Evolutionary conservation across 345 rosid genomes (phyloP), one percentile per base, ranked within the genome.

Genomic region (Acer campestre): DNA sequence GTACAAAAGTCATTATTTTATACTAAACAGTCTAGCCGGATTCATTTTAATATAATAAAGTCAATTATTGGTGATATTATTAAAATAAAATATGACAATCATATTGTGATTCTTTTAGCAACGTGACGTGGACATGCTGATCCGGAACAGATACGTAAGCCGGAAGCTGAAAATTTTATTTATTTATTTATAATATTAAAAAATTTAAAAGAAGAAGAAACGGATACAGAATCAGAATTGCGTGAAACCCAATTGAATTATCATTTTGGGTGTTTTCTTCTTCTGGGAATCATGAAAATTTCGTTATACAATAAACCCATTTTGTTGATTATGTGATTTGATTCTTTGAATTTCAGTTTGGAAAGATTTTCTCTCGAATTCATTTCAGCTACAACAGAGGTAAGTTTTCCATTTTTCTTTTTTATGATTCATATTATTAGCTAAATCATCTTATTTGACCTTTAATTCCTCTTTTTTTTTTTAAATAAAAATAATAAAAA

Each of bases 41-140:
- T 20, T 64, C 10, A 40, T 64, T 14, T 64, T 14, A 31, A 64
- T 29, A 64, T 5, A 31, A 31, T 31, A 16, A 64, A 64, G 68
- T 64, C 44, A 64, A 31, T 31, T 29, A 29, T 31, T 31, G 18
- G 31, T 4, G 11, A 12, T 29, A 63, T 63, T 49, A 49, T 49
- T 48, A 49, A 49, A 18, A 12, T 3, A 51, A 10, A 10, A 10
- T 51, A 10, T 51, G 11, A 56, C 61, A 66, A 66, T 66, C 3
- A 3, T 16, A 8, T 66, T 40, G 70, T 66, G 22, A 18, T 14
- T 31, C 20, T 8, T 6, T 51, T 25, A 59, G 61, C 74, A 5
- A 35, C 25, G 2, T 70, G 44, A 70, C 74, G 44, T 70, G 38
- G 74, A 40, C 25, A 1, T 8, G 62, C 6, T 70, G 74, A 70